These are phyloP conservation scores for Diutina siamensis DNA, from an alignment of 1,139 yeast species.

Conservation along the genomic window DNA sequence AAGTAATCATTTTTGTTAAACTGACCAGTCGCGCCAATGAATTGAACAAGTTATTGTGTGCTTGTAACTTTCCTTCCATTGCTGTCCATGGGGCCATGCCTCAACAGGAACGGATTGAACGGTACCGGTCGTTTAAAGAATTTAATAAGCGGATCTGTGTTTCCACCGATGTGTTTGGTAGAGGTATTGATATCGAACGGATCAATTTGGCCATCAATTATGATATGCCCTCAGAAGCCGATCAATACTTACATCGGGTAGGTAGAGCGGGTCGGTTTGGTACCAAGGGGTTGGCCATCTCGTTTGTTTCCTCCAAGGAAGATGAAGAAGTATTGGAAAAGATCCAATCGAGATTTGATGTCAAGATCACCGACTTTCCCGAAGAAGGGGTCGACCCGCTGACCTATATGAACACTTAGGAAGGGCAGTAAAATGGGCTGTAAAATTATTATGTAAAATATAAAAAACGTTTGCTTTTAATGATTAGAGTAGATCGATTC, in stretches of 20 bases:
- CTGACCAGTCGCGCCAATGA: conserved; percentile 89
- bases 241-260: conserved; percentile 96
- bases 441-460: not conserved
- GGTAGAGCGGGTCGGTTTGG: conserved; percentile 99
- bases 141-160: conserved; percentile 98
- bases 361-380: conserved; percentile 88
- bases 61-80: conserved; percentile 93
- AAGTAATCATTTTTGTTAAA: conserved; percentile 92
- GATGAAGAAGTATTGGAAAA: conserved; percentile 86
- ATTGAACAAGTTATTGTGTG: conserved; percentile 78
- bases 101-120: conserved; percentile 96
- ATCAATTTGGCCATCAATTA: conserved; percentile 96
- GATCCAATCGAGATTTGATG: conserved; percentile 96
- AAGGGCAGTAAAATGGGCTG: not conserved
- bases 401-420: conserved; percentile 89
- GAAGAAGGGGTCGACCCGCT: conserved; percentile 98
- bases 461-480: not conserved
- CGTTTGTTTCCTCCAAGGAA: conserved; percentile 75
- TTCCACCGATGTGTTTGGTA: conserved; percentile 95
- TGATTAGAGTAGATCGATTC: not conserved
- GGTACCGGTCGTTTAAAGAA: conserved; percentile 94
- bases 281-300: conserved; percentile 94
- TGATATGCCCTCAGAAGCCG: conserved; percentile 86
- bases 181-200: conserved; percentile 99
- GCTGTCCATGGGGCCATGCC: conserved; percentile 94